Base-by-base conservation (phyloP, 2,329 filamentous ascomycete genomes). In the Sphaerostilbella broomeana region DNA sequence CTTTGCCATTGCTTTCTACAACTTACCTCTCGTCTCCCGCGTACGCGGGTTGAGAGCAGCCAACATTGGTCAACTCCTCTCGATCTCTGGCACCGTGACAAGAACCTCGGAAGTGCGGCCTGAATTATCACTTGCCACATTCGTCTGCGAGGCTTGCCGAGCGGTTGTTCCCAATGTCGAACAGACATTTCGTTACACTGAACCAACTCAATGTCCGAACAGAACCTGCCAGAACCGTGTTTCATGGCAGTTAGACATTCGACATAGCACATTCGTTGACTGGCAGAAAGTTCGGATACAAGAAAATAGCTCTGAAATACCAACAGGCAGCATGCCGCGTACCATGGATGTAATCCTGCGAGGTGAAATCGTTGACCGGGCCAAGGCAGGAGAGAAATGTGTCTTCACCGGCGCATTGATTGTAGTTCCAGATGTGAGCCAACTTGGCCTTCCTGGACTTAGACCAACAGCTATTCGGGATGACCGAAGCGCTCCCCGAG, bases 231-330 rank as follows among this genome's bases (percentile, higher is more conserved):
- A 81, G 53, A 98, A 98, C 65, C 81, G 92, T 18, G 69, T 82
- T 43, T 87, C 85, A n/a, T 98, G 92, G 92, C 81, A 88, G 49
- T 68, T 98, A n/a, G 90, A 98, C 53, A 95, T 98, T 55, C 77
- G 87, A 29, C 90, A 94, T 61, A 95, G 89, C 61, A 97, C 89
- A 0, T 98, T 98, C 59, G 85, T 98, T 46, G 92, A 98, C 65
- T 98, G 92, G 92, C 92, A 98, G 60, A 97, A 97, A 61, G 88
- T 97, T 17, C 85, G 94, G 47, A 87, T 97, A 46, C 92, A 98
- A 64, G 92, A 98, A 63, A 98, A 97, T 67, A 95, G 88, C 51
- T 90, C 90, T 4, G 92, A 98, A 60, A 98, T 98, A 25, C 92
- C 92, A 0, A 98, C 92, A 0, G 92, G 92, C 39, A 95, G 89